phyloP scores from a whole-genome alignment of 495 filamentous ascomycete species.

The Neurospora sp. region DNA sequence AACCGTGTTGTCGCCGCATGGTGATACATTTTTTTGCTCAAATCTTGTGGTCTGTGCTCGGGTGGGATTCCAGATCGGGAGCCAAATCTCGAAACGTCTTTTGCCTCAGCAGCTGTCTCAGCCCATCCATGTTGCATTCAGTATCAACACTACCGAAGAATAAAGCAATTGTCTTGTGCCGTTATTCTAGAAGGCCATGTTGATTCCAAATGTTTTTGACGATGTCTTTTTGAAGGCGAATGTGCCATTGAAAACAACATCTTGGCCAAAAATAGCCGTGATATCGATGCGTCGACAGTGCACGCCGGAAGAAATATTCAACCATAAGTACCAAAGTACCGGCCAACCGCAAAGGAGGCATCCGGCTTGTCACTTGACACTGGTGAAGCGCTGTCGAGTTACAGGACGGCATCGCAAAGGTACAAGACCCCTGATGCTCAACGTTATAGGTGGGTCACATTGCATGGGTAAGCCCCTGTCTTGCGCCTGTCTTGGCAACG shows the following conservation, averaged over 20 bases:
- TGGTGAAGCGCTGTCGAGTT: conserved; percentile 20
- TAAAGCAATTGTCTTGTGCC: background rate
- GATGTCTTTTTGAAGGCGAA: background rate
- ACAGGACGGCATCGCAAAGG: conserved; percentile 10
- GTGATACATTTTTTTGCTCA: background rate
- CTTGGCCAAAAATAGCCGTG: background rate
- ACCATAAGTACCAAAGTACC: background rate
- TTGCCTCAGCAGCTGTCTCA: background rate
- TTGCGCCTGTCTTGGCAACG: conserved; percentile 13
- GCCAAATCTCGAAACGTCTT: background rate
- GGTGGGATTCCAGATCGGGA: background rate
- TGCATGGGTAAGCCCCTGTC: conserved; percentile 5
- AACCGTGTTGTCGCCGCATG: background rate
- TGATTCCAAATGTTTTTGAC: background rate
- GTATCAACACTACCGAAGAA: background rate
- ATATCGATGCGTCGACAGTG: background rate
- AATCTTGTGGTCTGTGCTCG: background rate
- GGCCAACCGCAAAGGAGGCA: background rate
- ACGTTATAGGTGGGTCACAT: background rate
- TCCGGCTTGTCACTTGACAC: conserved; percentile 16
- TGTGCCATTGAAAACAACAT: background rate
- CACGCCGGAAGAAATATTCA: background rate
- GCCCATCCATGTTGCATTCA: background rate
- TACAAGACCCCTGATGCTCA: conserved; percentile 10
- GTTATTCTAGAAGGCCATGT: background rate